Evolutionary conservation across 176 grass and related monocot species (phyloP), one percentile per base, ranked within the genome.

Genomic region (Carex parvula): DNA sequence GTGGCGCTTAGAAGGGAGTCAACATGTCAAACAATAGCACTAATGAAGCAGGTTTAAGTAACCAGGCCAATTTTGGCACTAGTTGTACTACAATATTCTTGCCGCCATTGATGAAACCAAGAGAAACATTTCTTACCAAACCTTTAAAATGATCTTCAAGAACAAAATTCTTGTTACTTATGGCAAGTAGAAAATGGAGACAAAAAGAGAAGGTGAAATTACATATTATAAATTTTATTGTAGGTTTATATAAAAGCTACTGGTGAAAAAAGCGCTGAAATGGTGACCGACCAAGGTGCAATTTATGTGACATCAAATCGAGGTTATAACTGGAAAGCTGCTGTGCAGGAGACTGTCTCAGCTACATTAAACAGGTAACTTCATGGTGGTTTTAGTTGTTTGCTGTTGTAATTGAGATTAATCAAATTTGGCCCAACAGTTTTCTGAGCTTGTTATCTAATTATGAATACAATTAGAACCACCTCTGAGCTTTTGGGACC

Each of bases 241-340:
- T 84, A 98, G 95, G 95, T 98, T 26, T 98, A 98, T 78, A 98
- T 98, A 68, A 87, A 98, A 86, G 96, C 96, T 46, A 98, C 88
- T 1, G 93, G 92, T 1, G 96, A 95, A 78, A 89, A 98, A 78
- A 92, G 93, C 66, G 96, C 96, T 8, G 96, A 98, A 84, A 98
- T 98, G 96, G 96, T 98, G 59, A 98, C 96, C 6, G 93, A 95
- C 53, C 61, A 98, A 78, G 96, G 96, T 20, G 96, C 96, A 55
- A 98, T 98, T 85, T 98, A 98, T 78, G 89, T 98, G n/a, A 98
- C 96, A n/a, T 91, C 96, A 39, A 98, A 98, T 70, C 91, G 92
- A 4, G 96, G 96, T 6, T 98, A 93, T 89, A 98, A 98, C 81
- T 98, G 96, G 96, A 98, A 98, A 89, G 96, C 96, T 84, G 96